Evolutionary conservation across 1,284 basidiomycete genomes (phyloP), one percentile per base, ranked within the genome.

Genomic region (Ganoderma lingzhi): DNA sequence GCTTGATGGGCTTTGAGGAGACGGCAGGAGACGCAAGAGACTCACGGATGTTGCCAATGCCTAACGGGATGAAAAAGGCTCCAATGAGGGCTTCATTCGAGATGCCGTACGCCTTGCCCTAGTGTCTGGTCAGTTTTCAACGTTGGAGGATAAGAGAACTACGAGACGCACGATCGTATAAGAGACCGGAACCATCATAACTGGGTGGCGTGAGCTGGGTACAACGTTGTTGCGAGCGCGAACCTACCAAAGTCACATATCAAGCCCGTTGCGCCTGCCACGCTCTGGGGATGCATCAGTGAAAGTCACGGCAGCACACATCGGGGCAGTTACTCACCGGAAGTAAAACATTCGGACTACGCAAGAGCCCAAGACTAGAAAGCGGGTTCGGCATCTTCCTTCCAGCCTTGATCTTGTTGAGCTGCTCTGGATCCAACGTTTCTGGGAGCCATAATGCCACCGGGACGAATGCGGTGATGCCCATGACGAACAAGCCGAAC

Each of bases 71-170:
- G 78, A 90, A 92, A 69, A 90, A 84, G 1, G 84, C 82, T 4
- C 92, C 91, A 17, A 91, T 81, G 30, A 91, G 62, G 0, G 87
- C 89, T 65, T 86, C 84, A 76, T 89, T 90, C 9, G 78, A 77
- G 64, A 93, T 89, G 65, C 84, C 79, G 76, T 92, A 93, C 35
- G 84, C 83, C 1, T 81, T 82, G 51, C 87, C 87, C 88, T 91
- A 48, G 19, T 2, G 14, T 14, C 2, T 48, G 1, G 30, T 63
- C 2, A 60, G 39, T 14, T 6, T 3, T 4, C 6, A 37, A 12
- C 30, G 6, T n/a, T 60, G 6, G 42, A 10, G 28, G 28, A 28
- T 51, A 14, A 1, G 30, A 6, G 9, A 62, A 14, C 14, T 5
- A 0, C 4, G 17, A n/a, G 15, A 60, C 74, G 53, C 64, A 84